Conservation (phyloP, 768 basidiomycete genomes). For the Floccularia luteovirens region DNA sequence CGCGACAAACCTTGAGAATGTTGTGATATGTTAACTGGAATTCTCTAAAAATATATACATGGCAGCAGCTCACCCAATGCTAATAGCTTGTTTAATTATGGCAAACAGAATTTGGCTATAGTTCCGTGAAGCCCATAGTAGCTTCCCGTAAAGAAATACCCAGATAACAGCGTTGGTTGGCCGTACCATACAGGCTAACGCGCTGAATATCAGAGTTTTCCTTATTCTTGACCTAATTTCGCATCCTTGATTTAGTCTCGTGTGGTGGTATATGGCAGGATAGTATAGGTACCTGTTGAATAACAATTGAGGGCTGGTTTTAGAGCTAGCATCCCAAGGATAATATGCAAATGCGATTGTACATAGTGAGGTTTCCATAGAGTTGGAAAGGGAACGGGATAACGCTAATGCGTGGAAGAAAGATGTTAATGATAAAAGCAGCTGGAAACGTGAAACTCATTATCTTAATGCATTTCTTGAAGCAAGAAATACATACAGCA, state of each 20-base stretch:
- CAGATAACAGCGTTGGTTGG: constrained; percentile 88
- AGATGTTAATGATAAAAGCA: constrained; percentile 74
- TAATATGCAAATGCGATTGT: constrained; percentile 71
- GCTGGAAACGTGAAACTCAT: constrained; percentile 31
- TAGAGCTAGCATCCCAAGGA: constrained; percentile 52
- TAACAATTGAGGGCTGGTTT: constrained; percentile 26
- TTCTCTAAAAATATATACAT: background rate
- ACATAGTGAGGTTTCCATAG: constrained; percentile 82
- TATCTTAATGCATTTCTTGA: background rate
- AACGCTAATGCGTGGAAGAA: constrained; percentile 83
- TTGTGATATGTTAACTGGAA: background rate
- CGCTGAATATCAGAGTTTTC: constrained; percentile 50
- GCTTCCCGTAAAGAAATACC: constrained; percentile 55
- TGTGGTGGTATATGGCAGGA: too few relatives aligned
- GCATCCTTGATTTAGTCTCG: too few relatives aligned
- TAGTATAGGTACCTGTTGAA: constrained; percentile 25
- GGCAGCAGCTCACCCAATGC: constrained; percentile 42
- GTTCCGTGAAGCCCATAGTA: constrained; percentile 48
- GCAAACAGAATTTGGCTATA: constrained; percentile 18
- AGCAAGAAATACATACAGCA: constrained; percentile 44
- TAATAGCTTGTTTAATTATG: constrained; percentile 29
- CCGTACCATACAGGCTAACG: constrained; percentile 74
- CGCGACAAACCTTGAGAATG: constrained; percentile 15
- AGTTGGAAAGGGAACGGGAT: constrained; percentile 88
- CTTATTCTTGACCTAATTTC: constrained; percentile 23